Conservation (phyloP, 176 grass and related monocot species). For the Carex scoparia region DNA sequence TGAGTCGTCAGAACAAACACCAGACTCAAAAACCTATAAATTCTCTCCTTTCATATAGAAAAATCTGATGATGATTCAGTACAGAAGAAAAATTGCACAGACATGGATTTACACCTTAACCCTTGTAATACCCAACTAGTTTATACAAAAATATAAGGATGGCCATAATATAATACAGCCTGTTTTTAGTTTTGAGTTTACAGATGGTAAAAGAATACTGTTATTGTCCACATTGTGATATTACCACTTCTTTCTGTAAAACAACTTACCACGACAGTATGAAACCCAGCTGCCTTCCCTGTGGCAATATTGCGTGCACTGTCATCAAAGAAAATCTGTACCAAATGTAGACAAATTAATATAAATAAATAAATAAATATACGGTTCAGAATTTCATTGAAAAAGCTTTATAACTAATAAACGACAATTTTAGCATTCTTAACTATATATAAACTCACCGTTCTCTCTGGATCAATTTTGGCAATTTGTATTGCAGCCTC, state of each 20-base stretch:
- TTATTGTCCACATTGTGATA: neutral
- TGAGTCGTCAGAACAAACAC: neutral
- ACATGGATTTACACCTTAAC: neutral
- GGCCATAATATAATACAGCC: neutral
- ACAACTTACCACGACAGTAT: slow-evolving; percentile 64
- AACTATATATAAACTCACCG: slow-evolving; percentile 28
- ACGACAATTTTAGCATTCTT: neutral
- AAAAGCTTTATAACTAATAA: neutral
- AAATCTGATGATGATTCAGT: neutral
- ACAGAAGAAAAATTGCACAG: neutral
- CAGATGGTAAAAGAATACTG: neutral
- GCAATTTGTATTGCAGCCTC: slow-evolving; percentile 66
- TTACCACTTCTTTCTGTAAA: neutral
- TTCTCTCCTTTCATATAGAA: too few species aligned
- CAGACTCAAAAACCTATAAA: neutral
- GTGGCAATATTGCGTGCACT: slow-evolving; percentile 77
- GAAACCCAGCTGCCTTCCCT: slow-evolving; percentile 73
- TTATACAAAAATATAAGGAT: neutral
- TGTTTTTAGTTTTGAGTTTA: neutral
- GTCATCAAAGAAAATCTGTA: slow-evolving; percentile 90
- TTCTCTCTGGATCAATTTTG: slow-evolving; percentile 66
- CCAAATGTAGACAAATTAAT: neutral
- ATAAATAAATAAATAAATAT: neutral
- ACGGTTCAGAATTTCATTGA: neutral
- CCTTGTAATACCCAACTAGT: neutral